phyloP scores from a whole-genome alignment of 169 alveolate species.

The Theileria parva region DNA sequence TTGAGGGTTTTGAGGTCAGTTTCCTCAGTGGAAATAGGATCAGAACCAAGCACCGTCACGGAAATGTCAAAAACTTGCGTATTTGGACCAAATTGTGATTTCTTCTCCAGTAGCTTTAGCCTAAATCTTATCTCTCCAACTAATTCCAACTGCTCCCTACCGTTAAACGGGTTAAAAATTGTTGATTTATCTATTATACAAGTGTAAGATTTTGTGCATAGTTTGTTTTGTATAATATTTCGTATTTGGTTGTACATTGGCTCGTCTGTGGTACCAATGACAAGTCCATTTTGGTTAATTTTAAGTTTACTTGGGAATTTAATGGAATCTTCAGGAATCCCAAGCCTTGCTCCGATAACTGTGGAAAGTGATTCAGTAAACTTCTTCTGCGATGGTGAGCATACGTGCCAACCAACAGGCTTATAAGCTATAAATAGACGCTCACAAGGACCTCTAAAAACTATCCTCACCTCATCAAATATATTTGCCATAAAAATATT shows the following conservation, averaged over 20 bases:
- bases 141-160: neutral
- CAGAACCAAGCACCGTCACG: neutral
- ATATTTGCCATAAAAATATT: constrained; percentile 25
- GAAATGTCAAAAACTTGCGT: neutral
- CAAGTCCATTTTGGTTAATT: constrained; percentile 46
- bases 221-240: neutral
- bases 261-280: constrained; percentile 55
- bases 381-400: constrained; percentile 25
- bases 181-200: constrained; percentile 3
- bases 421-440: constrained; percentile 61
- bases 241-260: constrained; percentile 35
- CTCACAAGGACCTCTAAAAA: constrained; percentile 53
- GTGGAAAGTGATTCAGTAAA: constrained; percentile 32
- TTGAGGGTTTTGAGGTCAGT: neutral
- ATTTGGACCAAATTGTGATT: constrained; percentile 1
- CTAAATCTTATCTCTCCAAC: neutral
- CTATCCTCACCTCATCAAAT: constrained; percentile 35
- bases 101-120: neutral
- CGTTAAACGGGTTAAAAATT: neutral
- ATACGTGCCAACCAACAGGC: constrained; percentile 61
- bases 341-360: constrained; percentile 54
- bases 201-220: constrained; percentile 45
- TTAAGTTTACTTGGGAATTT: constrained; percentile 57
- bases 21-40: neutral
- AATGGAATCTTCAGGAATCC: constrained; percentile 30